phyloP scores from a whole-genome alignment of 1,284 basidiomycete genomes.

The Athelia sp. region DNA sequence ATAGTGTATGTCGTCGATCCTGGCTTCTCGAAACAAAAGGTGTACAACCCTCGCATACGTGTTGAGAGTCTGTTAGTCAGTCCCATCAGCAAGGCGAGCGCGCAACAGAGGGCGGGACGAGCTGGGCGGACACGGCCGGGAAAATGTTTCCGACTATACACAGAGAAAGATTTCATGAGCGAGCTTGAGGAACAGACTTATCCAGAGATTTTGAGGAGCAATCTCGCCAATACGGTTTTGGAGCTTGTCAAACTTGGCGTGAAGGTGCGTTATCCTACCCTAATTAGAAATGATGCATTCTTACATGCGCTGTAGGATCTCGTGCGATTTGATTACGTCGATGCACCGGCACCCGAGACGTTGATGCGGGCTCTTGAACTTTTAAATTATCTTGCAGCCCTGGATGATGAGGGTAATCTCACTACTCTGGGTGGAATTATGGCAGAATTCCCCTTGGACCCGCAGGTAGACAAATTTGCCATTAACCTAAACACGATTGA shows the following conservation, averaged over 20 bases:
- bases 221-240: slow-evolving; percentile 91
- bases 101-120: slow-evolving; percentile 94
- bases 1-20: slow-evolving; percentile 99
- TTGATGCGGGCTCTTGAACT: slow-evolving; percentile 97
- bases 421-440: slow-evolving; percentile 88
- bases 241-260: slow-evolving; percentile 94
- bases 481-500: no score
- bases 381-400: slow-evolving; percentile 87
- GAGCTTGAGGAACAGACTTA: slow-evolving; percentile 96
- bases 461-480: slow-evolving; percentile 57
- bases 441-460: slow-evolving; percentile 98
- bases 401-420: slow-evolving; percentile 93
- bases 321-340: slow-evolving; percentile 93
- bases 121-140: slow-evolving; percentile 95
- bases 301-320: slow-evolving; percentile 54
- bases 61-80: slow-evolving; percentile 93
- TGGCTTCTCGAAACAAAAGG: slow-evolving; percentile 96
- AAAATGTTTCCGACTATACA: slow-evolving; percentile 96
- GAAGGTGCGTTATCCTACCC: slow-evolving; percentile 38
- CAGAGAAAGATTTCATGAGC: slow-evolving; percentile 95
- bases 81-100: slow-evolving; percentile 95
- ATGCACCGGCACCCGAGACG: slow-evolving; percentile 95
- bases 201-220: slow-evolving; percentile 92
- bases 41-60: slow-evolving; percentile 95
- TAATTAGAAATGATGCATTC: slow-evolving; percentile 4